Conservation (phyloP, 495 filamentous ascomycete genomes). For the Entonaema liquescens region DNA sequence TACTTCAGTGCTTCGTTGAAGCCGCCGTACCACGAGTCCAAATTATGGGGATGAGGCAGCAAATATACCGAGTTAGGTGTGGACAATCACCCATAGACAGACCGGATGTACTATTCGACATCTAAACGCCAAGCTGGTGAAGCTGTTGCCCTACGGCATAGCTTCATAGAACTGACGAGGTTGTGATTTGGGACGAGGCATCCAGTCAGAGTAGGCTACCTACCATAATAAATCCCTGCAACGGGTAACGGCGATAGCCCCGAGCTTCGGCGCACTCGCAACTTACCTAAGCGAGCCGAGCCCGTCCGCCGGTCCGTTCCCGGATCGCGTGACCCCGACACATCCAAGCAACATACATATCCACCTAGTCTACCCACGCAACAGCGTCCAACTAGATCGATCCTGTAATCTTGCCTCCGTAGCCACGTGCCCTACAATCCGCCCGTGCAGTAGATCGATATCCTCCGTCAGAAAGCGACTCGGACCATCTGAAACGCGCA, state of each 20-base stretch:
- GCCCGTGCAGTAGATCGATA: not conserved
- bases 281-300: not conserved
- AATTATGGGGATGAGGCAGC: no score
- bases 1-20: no score
- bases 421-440: slow-evolving; percentile 14
- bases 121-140: no score
- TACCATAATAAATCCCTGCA: not conserved
- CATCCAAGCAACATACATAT: not conserved
- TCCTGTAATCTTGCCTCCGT: slow-evolving; percentile 15
- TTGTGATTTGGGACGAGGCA: not conserved
- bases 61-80: no score
- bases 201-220: not conserved
- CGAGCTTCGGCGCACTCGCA: not conserved
- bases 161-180: no score
- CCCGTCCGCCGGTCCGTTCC: not conserved
- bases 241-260: not conserved
- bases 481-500: not conserved
- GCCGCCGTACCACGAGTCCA: no score
- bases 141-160: no score
- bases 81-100: no score
- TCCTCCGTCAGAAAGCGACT: not conserved
- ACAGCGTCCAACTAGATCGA: slow-evolving; percentile 8
- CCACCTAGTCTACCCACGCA: not conserved
- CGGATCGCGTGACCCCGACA: not conserved
- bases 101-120: no score